Evolutionary conservation across 2,329 filamentous ascomycete genomes (phyloP).

Genomic region (Dactylonectria estremocensis): DNA sequence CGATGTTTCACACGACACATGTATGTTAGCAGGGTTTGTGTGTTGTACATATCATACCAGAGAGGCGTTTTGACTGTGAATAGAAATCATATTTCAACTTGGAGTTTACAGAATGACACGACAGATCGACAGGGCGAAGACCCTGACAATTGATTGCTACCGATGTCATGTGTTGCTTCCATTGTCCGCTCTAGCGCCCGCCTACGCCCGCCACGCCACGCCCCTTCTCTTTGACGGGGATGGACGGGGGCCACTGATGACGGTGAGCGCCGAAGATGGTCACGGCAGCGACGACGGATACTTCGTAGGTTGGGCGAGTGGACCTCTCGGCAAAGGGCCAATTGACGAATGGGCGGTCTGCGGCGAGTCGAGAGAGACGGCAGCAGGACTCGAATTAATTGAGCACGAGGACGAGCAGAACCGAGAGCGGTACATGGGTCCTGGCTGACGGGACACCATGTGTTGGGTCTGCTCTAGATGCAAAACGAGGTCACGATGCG

Average conservation of each 20-base stretch:
- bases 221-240: not conserved
- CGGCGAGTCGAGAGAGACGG: not conserved
- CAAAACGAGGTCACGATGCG: conserved; percentile 14
- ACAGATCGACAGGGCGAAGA: not conserved
- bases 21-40: conserved; percentile 2
- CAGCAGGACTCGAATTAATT: not conserved
- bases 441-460: not conserved
- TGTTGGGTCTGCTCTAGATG: not conserved
- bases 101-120: not conserved
- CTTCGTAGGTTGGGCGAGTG: conserved; percentile 12
- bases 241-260: not conserved
- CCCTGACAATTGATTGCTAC: not conserved
- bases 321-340: conserved; percentile 8
- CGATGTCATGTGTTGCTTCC: not conserved
- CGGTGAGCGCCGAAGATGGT: conserved; percentile 15
- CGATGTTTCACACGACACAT: conserved; percentile 24
- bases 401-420: conserved; percentile 6
- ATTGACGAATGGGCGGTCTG: conserved; percentile 28
- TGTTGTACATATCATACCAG: conserved; percentile 9
- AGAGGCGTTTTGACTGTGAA: not conserved
- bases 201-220: not conserved
- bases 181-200: not conserved
- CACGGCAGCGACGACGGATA: conserved; percentile 4
- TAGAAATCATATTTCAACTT: not conserved
- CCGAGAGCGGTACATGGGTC: not conserved